Evolutionary conservation across 2,329 filamentous ascomycete species (phyloP), one percentile per base, ranked within the genome.

Genomic region (Xylariales sp.): DNA sequence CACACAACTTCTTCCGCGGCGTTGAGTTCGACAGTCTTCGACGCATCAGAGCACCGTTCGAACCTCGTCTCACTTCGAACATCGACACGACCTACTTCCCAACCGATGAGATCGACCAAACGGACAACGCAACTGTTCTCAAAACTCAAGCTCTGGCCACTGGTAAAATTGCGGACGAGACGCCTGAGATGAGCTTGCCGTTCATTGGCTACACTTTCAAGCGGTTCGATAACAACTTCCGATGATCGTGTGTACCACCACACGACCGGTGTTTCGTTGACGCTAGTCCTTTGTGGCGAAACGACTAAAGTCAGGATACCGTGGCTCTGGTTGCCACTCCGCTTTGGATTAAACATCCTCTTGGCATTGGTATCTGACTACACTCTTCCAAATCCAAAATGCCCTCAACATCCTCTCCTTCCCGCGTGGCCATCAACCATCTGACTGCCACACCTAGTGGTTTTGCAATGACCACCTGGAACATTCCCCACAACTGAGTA

Each of bases 51-150:
- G 93, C 93, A 44, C 93, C 93, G 1, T 98, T 98, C 61, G 91
- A 97, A 69, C 93, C 93, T 3, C 88, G 89, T 58, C 74, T 98
- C 50, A 86, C 86, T 46, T 95, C 88, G 48, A 93, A 93, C 63
- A 86, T 95, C 56, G 93, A 98, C 61, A 95, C 93, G 15, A 91
- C 90, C 34, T 97, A 98, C 73, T 98, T 98, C 81, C 93, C 93
- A 8, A 96, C 89, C 39, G 93, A 98, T 60, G 93, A 98, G 66
- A 96, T 98, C 59, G 89, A 95, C 55, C 91, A 97, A 71, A 91
- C 89, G 42, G 90, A 96, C 63, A 95, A 89, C 50, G 88, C 86
- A 42, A 93, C 89, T 18, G 77, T 87, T 51, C 78, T 95, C 57
- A 86, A 88, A 61, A 87, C 87, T 15, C 87, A 94, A 64, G 88